Evolutionary conservation across 1,284 basidiomycete species (phyloP).

Genomic region (Entoloma clypeatum): DNA sequence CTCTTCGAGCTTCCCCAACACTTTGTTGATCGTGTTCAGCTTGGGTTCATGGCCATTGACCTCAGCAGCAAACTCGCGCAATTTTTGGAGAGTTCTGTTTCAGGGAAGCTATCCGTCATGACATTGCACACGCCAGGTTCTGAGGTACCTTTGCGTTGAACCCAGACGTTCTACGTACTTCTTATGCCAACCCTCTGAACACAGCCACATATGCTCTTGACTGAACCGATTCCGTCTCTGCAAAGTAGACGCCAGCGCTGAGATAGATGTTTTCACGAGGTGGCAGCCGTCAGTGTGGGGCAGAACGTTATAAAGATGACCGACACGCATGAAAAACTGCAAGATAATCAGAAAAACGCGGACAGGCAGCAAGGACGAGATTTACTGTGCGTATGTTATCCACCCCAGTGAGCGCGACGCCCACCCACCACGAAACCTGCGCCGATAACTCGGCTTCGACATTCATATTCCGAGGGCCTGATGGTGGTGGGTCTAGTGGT

Average conservation of each 20-base stretch:
- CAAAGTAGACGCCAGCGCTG: slow-evolving; percentile 16
- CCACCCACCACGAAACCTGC: neutral
- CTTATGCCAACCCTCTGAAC: slow-evolving; percentile 30
- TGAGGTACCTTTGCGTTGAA: slow-evolving; percentile 31
- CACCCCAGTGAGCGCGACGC: neutral
- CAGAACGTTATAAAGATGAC: neutral
- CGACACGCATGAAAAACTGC: slow-evolving; percentile 4
- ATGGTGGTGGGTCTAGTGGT: too few species aligned
- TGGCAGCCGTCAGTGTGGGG: slow-evolving; percentile 7
- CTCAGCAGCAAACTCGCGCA: slow-evolving; percentile 8
- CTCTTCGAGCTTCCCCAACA: slow-evolving; percentile 30
- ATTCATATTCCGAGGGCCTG: too few species aligned
- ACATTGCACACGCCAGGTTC: neutral
- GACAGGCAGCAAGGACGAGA: neutral
- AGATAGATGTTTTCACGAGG: slow-evolving; percentile 4
- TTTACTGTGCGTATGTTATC: neutral
- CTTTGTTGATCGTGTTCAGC: slow-evolving; percentile 23
- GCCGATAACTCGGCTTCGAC: too few species aligned
- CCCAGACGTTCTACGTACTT: slow-evolving; percentile 30
- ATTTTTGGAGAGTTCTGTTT: slow-evolving; percentile 27
- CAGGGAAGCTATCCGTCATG: slow-evolving; percentile 2
- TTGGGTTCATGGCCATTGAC: neutral
- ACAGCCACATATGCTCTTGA: slow-evolving; percentile 29
- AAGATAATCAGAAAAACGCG: neutral
- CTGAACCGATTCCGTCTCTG: slow-evolving; percentile 25